Percentiles rank a stretch among this genome's conserved stretches.
Evolutionary conservation across 1,284 basidiomycete species (phyloP).

Genomic region (Cryptococcus jaspeensis): DNA sequence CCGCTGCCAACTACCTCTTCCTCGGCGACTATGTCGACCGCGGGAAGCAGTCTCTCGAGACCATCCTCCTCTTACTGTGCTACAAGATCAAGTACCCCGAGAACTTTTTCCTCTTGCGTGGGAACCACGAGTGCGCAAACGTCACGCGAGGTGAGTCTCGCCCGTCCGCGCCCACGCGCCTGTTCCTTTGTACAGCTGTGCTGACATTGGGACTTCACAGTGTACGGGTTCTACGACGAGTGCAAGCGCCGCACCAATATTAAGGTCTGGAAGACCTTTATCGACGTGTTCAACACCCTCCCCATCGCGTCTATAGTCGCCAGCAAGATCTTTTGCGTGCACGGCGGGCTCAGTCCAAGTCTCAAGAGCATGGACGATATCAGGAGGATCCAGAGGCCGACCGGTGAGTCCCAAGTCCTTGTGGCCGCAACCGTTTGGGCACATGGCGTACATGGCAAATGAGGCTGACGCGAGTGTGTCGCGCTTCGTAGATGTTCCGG

Average conservation of each 20-base stretch:
- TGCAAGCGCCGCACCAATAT: constrained; percentile 98
- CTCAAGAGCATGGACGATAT: constrained; percentile 99
- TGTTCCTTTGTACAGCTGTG: too few relatives aligned
- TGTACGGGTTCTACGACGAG: constrained; percentile 65
- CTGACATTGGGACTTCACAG: constrained; percentile 22
- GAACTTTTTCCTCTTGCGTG: constrained; percentile 63
- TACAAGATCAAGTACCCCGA: constrained; percentile 65
- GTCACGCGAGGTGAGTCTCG: constrained; percentile 49
- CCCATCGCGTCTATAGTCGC: constrained; percentile 98
- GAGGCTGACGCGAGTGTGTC: too few relatives aligned
- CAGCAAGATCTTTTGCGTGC: constrained; percentile 99
- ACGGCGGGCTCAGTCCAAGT: constrained; percentile 97
- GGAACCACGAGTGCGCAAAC: constrained; percentile 63
- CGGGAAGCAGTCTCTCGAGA: constrained; percentile 63
- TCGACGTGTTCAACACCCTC: constrained; percentile 98
- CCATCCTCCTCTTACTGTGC: constrained; percentile 57
- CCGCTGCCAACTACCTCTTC: constrained; percentile 64
- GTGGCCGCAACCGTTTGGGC: not conserved
- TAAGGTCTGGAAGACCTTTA: constrained; percentile 99
- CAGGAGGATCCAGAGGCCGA: constrained; percentile 94
- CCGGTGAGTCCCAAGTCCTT: constrained; percentile 50
- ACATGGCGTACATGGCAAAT: not conserved
- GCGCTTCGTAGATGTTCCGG: constrained; percentile 79
- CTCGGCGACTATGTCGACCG: constrained; percentile 63
- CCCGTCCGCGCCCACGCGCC: too few relatives aligned